Evolutionary conservation across 331 rosid genomes (phyloP).

Genomic region (Dryas integrifolia): DNA sequence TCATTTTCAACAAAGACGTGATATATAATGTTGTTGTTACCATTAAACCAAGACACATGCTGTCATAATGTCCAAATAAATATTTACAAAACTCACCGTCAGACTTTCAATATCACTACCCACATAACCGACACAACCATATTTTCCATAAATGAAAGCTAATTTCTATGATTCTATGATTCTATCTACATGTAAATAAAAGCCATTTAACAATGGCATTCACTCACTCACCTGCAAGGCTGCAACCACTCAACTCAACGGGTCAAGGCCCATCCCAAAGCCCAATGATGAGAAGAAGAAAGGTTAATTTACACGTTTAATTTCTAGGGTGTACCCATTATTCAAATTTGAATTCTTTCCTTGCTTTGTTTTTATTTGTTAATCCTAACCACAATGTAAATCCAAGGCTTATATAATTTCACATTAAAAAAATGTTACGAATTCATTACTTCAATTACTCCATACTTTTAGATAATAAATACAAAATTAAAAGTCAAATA

Average conservation of each 20-base stretch:
- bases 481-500: too few relatives aligned
- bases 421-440: too few relatives aligned
- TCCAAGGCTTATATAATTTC: too few relatives aligned
- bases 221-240: too few relatives aligned
- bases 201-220: not conserved
- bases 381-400: too few relatives aligned
- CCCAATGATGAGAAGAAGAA: not conserved
- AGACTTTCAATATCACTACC: not conserved
- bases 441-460: too few relatives aligned
- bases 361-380: too few relatives aligned
- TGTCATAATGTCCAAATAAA: constrained; percentile 13
- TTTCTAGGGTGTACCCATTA: too few relatives aligned
- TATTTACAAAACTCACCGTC: not conserved
- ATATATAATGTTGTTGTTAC: not conserved
- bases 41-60: not conserved
- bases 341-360: too few relatives aligned
- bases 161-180: not conserved
- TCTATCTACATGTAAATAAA: not conserved
- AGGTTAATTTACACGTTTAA: not conserved
- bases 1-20: not conserved
- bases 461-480: too few relatives aligned
- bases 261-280: not conserved
- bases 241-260: not conserved
- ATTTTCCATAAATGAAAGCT: not conserved
- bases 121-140: constrained; percentile 12